These are phyloP conservation scores for Rhytidiadelphus loreus DNA, from an alignment of 225 moss, liverwort and hornwort species.

Conservation along the genomic window DNA sequence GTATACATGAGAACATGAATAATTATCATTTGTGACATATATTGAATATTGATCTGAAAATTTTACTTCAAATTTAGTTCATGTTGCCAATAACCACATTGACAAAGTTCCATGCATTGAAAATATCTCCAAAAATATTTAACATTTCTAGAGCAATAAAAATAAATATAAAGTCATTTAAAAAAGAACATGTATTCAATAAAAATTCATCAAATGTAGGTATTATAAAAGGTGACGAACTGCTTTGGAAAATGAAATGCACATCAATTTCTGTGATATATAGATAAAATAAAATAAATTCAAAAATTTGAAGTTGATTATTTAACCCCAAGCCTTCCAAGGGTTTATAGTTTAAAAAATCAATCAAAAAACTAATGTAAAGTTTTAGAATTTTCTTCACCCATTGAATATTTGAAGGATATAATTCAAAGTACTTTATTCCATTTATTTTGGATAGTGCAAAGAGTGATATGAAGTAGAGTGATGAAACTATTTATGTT, in stretches of 20 bases:
- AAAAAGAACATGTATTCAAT: background rate
- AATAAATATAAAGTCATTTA: no score
- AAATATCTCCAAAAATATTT: background rate
- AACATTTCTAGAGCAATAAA: background rate
- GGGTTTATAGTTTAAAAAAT: background rate
- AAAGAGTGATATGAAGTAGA: background rate
- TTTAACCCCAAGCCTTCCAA: fast-evolving
- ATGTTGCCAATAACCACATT: no score
- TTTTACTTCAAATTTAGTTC: background rate
- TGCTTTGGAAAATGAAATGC: background rate
- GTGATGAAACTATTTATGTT: background rate
- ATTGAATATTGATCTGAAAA: background rate
- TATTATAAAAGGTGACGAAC: background rate
- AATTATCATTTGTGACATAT: background rate
- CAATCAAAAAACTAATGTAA: background rate
- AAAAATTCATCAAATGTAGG: background rate
- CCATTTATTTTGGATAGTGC: background rate
- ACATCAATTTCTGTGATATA: no score
- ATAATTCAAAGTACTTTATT: background rate
- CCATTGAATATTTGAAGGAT: background rate
- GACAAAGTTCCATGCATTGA: background rate
- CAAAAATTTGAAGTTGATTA: background rate
- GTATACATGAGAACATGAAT: background rate
- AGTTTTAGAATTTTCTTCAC: background rate
- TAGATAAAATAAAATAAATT: background rate